phyloP scores from a whole-genome alignment of 2,329 filamentous ascomycete genomes.

The Geosmithia putterillii region DNA sequence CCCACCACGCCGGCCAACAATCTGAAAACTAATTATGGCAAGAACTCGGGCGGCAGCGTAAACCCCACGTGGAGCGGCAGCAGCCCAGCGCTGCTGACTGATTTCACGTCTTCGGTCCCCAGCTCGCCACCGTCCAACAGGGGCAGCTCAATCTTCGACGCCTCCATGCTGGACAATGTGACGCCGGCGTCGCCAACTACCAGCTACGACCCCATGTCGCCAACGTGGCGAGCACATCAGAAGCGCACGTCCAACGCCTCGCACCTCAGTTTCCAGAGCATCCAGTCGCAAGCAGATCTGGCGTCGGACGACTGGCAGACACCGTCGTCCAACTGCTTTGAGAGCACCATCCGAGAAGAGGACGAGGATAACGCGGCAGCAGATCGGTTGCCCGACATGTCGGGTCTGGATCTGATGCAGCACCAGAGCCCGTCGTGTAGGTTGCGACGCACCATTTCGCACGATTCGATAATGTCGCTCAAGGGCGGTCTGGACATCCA shows the following conservation, averaged over 20 bases:
- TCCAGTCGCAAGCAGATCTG: conserved; percentile 3
- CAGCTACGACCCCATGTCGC: conserved; percentile 55
- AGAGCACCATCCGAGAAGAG: conserved; percentile 23
- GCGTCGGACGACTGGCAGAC: conserved; percentile 9
- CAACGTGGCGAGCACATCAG: conserved; percentile 37
- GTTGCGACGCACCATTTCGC: conserved; percentile 58
- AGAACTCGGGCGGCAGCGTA: too few species aligned
- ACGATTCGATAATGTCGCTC: conserved; percentile 82
- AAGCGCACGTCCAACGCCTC: conserved; percentile 47
- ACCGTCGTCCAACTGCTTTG: conserved; percentile 10
- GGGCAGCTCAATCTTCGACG: conserved; percentile 69
- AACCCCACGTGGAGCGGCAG: conserved; percentile 31
- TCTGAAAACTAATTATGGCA: not conserved
- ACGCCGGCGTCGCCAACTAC: conserved; percentile 75
- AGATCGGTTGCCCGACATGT: not conserved
- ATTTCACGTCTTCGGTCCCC: conserved; percentile 62
- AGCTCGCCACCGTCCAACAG: conserved; percentile 71
- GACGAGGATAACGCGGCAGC: conserved; percentile 15
- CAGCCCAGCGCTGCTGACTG: conserved; percentile 25
- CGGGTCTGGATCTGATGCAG: conserved; percentile 2
- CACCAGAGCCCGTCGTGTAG: conserved; percentile 24
- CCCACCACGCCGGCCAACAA: not conserved
- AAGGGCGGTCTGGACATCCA: conserved; percentile 85
- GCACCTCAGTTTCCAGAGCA: conserved; percentile 31
- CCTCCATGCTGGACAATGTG: conserved; percentile 48